phyloP scores from a whole-genome alignment of 1,284 basidiomycete species.

The Naganishia sp. region DNA sequence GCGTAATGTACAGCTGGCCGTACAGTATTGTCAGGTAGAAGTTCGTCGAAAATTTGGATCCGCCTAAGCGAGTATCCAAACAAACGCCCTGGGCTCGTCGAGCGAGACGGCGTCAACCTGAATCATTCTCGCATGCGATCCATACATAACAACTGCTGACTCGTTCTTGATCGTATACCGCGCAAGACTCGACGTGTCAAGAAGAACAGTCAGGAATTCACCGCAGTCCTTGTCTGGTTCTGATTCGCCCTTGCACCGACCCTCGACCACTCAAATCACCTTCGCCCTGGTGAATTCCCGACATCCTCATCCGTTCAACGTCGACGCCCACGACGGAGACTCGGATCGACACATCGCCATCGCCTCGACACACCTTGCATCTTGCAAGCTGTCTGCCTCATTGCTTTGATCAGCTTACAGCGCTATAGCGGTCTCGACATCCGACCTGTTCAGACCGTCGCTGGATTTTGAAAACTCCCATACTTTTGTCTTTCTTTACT shows the following conservation, averaged over 20 bases:
- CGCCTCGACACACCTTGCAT: slow-evolving; percentile 1
- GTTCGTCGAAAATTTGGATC: slow-evolving; percentile 17
- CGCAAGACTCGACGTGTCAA: slow-evolving; percentile 7
- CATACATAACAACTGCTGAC: slow-evolving; percentile 10
- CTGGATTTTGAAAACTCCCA: slow-evolving; percentile 29
- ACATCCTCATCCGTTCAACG: slow-evolving; percentile 10
- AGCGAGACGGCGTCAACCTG: slow-evolving; percentile 1
- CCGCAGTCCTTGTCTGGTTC: slow-evolving; percentile 18
- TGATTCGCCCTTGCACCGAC: slow-evolving; percentile 10
- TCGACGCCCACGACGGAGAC: slow-evolving; percentile 23
- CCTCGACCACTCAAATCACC: background rate
- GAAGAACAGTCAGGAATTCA: slow-evolving; percentile 22
- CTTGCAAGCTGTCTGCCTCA: slow-evolving; percentile 18
- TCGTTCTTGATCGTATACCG: slow-evolving; percentile 11
- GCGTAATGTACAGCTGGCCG: background rate
- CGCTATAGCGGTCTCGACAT: slow-evolving; percentile 27
- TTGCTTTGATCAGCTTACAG: slow-evolving; percentile 26
- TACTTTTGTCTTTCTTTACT: slow-evolving; percentile 18
- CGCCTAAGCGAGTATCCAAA: slow-evolving; percentile 29
- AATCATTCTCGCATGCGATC: slow-evolving; percentile 5
- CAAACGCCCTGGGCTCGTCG: slow-evolving; percentile 12
- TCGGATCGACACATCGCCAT: background rate
- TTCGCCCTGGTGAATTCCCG: slow-evolving; percentile 1
- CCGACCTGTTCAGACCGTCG: slow-evolving; percentile 28
- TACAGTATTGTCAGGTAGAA: slow-evolving; percentile 22